phyloP scores from a whole-genome alignment of 495 filamentous ascomycete species.

The Penicillium crystallinum region DNA sequence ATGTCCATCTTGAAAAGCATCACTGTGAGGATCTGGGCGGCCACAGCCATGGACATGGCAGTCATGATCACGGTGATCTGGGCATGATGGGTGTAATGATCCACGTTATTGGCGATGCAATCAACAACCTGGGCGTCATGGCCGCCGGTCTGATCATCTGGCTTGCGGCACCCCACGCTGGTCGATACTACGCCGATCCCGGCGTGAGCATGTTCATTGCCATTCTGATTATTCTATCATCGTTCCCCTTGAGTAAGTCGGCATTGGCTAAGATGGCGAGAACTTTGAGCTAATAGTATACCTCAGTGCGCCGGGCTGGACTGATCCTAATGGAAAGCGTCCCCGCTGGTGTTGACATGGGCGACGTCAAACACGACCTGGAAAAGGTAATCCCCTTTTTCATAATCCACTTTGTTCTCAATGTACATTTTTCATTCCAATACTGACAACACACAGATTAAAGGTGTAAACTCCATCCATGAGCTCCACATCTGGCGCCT shows the following conservation, averaged over 20 bases:
- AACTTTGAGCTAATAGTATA: neutral
- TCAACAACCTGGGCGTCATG: conserved; percentile 48
- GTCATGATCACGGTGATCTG: conserved; percentile 36
- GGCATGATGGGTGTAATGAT: conserved; percentile 46
- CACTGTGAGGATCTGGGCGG: conserved; percentile 10
- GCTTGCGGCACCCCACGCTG: conserved; percentile 29
- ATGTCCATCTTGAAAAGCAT: conserved; percentile 8
- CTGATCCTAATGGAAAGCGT: conserved; percentile 77
- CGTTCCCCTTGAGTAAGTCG: conserved; percentile 33
- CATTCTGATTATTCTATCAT: conserved; percentile 39
- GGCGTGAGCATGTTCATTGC: conserved; percentile 43
- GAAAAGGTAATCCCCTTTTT: conserved; percentile 29
- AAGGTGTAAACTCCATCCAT: conserved; percentile 42
- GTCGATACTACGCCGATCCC: conserved; percentile 46
- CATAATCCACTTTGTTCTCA: neutral
- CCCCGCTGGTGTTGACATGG: conserved; percentile 66
- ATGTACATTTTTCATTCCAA: neutral
- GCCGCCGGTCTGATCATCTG: conserved; percentile 42
- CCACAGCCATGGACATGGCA: conserved; percentile 22
- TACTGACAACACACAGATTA: conserved; percentile 25
- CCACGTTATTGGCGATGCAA: conserved; percentile 46
- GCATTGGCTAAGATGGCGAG: neutral
- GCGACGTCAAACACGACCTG: conserved; percentile 72
- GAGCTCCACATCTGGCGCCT: conserved; percentile 52
- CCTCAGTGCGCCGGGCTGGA: conserved; percentile 35